A percentile compares a stretch with the other conserved stretches of the same genome.
Conservation (phyloP, 2,329 filamentous ascomycete species). For the Aurifilum marmelostoma region DNA sequence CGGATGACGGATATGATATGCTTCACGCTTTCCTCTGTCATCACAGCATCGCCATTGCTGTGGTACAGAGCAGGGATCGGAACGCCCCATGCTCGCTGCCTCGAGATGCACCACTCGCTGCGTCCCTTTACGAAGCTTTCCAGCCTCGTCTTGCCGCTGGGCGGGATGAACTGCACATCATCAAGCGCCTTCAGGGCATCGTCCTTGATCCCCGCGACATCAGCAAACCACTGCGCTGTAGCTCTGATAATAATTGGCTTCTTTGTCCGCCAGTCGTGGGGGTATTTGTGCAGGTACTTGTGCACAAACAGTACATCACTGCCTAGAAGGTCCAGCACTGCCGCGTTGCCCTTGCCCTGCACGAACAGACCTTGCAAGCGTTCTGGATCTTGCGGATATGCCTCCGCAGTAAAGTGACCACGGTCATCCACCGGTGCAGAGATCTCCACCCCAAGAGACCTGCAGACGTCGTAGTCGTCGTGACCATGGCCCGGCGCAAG, state of each 20-base stretch:
- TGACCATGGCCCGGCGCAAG: constrained; percentile 93
- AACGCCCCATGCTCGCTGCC: constrained; percentile 94
- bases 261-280: constrained; percentile 97
- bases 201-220: constrained; percentile 81
- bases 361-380: constrained; percentile 72
- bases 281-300: constrained; percentile 86
- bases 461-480: constrained; percentile 90
- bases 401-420: constrained; percentile 79
- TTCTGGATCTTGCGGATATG: constrained; percentile 70
- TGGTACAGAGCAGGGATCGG: constrained; percentile 91
- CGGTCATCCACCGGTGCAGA: constrained; percentile 83
- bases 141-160: constrained; percentile 72
- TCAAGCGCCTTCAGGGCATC: constrained; percentile 71
- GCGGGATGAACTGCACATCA: constrained; percentile 77
- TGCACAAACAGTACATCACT: constrained; percentile 70
- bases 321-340: constrained; percentile 69
- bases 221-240: constrained; percentile 97
- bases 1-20: constrained; percentile 83
- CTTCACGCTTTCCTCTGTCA: constrained; percentile 76
- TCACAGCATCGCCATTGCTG: constrained; percentile 71
- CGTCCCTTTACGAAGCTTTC: constrained; percentile 85
- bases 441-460: constrained; percentile 68
- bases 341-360: constrained; percentile 31
- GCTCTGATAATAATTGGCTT: constrained; percentile 87
- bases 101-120: constrained; percentile 97